These are phyloP conservation scores for Eucalyptus virginea DNA, from an alignment of 345 rosid genomes.

Conservation along the genomic window DNA sequence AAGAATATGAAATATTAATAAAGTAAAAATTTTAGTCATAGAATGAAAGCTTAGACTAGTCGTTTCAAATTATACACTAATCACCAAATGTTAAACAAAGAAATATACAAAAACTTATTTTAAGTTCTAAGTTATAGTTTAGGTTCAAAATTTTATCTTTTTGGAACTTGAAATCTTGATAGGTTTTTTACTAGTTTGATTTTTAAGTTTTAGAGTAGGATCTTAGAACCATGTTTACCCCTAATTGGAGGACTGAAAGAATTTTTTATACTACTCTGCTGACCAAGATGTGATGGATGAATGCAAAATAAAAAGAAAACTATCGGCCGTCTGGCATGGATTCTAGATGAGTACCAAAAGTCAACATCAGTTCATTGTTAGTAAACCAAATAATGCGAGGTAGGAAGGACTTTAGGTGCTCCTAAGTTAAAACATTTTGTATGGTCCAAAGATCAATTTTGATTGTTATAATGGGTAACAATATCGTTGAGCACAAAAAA, in stretches of 20 bases:
- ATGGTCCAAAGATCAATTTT: neutral
- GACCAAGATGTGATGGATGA: neutral
- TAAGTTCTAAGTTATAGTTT: too few species aligned
- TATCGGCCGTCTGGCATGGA: neutral
- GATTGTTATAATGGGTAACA: neutral
- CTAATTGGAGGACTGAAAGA: neutral
- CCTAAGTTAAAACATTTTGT: neutral
- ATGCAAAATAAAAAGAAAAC: neutral
- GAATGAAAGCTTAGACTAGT: too few species aligned
- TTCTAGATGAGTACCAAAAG: neutral
- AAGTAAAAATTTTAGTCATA: too few species aligned
- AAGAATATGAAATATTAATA: too few species aligned
- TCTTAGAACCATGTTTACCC: too few species aligned
- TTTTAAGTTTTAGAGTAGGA: too few species aligned
- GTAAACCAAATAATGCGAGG: neutral
- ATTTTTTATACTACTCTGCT: neutral
- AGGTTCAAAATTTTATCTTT: too few species aligned
- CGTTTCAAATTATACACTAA: too few species aligned
- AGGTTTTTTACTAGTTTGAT: too few species aligned
- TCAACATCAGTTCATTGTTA: neutral
- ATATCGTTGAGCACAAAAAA: too few species aligned
- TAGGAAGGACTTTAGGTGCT: neutral
- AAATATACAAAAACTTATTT: too few species aligned
- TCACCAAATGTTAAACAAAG: too few species aligned
- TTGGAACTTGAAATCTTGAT: fast-evolving